Evolutionary conservation across 2,329 filamentous ascomycete genomes (phyloP).

Genomic region (Trichoderma sp.): DNA sequence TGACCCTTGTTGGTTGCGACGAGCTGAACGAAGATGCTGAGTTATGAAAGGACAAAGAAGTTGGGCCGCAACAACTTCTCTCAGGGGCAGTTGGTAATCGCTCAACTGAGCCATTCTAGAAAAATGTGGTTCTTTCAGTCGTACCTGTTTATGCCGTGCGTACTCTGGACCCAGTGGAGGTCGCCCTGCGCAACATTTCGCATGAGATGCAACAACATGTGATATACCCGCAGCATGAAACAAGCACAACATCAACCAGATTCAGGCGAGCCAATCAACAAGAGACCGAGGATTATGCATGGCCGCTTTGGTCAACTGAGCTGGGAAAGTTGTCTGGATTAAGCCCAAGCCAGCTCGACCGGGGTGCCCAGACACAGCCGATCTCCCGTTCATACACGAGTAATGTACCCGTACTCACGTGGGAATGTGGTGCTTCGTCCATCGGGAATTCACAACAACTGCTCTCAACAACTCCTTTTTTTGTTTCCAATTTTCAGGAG

Average conservation of each 20-base stretch:
- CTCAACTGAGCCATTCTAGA: background rate
- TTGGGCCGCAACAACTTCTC: background rate
- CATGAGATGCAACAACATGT: background rate
- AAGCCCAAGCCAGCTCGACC: background rate
- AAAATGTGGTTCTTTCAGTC: background rate
- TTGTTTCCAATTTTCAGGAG: background rate
- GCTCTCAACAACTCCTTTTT: background rate
- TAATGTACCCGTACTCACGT: background rate
- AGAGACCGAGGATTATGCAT: background rate
- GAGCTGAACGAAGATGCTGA: background rate
- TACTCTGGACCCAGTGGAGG: background rate
- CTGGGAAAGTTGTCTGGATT: background rate
- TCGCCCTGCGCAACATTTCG: background rate
- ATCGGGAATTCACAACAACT: background rate
- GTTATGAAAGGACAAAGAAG: background rate
- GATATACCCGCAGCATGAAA: background rate
- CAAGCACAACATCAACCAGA: background rate
- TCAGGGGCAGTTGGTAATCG: background rate
- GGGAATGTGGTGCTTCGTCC: background rate
- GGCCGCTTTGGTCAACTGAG: background rate
- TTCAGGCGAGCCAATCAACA: background rate
- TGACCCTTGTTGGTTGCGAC: background rate
- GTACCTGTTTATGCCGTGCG: background rate
- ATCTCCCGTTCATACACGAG: slow-evolving; percentile 3
- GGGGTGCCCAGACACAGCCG: background rate